phyloP scores from a whole-genome alignment of 108 stramenopile genomes.

The Cyclotella atomus region DNA sequence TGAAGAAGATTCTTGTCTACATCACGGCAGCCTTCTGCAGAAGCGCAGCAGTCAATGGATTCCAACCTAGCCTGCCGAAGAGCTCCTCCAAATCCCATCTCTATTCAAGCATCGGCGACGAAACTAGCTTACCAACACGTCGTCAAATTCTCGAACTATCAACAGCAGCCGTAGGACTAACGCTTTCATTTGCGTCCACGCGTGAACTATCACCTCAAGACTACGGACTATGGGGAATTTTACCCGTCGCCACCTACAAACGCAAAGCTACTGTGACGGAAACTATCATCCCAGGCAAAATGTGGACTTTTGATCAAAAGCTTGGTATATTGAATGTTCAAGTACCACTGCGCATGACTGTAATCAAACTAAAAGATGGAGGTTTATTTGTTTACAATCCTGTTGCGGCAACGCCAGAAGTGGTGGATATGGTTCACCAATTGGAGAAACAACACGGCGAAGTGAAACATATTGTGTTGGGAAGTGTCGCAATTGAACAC shows the following conservation, averaged over 20 bases:
- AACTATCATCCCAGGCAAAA: conserved; percentile 71
- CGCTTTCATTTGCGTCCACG: conserved; percentile 66
- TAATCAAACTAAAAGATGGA: conserved; percentile 72
- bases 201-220: conserved; percentile 73
- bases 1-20: no score
- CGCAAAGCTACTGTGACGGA: conserved; percentile 82
- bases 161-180: conserved; percentile 52
- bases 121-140: neutral
- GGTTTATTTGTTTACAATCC: conserved; percentile 93
- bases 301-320: conserved; percentile 96
- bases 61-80: neutral
- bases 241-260: conserved; percentile 93
- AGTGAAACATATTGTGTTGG: conserved; percentile 89
- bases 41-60: no score
- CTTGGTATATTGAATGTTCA: conserved; percentile 94
- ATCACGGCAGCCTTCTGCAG: no score
- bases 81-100: neutral
- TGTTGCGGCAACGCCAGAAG: conserved; percentile 89
- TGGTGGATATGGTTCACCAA: conserved; percentile 57
- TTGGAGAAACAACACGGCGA: conserved; percentile 77
- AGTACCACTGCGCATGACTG: conserved; percentile 90
- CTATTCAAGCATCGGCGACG: neutral
- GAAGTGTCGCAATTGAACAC: conserved; percentile 93
- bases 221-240: conserved; percentile 89
- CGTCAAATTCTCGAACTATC: conserved; percentile 11